Evolutionary conservation across 1,284 basidiomycete genomes (phyloP), one percentile per base, ranked within the genome.

Genomic region (Naganishia cerealis): DNA sequence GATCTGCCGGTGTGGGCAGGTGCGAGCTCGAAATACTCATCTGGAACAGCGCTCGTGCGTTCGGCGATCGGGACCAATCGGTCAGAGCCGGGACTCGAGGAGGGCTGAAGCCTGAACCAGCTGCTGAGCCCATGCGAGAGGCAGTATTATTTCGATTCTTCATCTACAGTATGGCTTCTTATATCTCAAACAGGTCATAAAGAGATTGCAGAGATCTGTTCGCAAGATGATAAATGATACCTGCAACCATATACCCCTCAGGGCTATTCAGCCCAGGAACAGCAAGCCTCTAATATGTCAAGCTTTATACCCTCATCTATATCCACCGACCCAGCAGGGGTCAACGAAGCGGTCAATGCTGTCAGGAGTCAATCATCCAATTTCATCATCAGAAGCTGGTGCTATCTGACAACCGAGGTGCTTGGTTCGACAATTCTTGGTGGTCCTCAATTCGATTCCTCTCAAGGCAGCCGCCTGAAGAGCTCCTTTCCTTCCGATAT

Each of bases 381-480:
- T 15, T n/a, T 46, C 43, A 15, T 46, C 18, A 15, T 46, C 15
- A 16, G 16, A 46, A 46, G 43, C 43, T 59, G 57, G 57, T 46
- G 26, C 39, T 15, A 33, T 18, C n/a, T 46, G 8, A 59, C 16
- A 2, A 48, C 57, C 3, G 57, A 33, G 4, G 7, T 59, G 26
- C 21, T 59, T 26, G 43, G 57, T 21, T 46, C 57, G 18, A 33
- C 57, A 29, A 10, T 59, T 26, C 29, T 59, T 26, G 42, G 39
- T 7, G 46, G 26, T 18, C 29, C 24, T 4, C 26, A 48, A 26
- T 46, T 13, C 40, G 15, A 4, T 21, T 16, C 42, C 9, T 29
- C 12, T 9, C 57, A 29, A 46, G 42, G 13, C 13, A 3, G 48
- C 9, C 42, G 24, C 33, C 5, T 33, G 12, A 46, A 15, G 42